phyloP scores from a whole-genome alignment of 805 yeast species.

The Saccharomycopsis synnaedendra region DNA sequence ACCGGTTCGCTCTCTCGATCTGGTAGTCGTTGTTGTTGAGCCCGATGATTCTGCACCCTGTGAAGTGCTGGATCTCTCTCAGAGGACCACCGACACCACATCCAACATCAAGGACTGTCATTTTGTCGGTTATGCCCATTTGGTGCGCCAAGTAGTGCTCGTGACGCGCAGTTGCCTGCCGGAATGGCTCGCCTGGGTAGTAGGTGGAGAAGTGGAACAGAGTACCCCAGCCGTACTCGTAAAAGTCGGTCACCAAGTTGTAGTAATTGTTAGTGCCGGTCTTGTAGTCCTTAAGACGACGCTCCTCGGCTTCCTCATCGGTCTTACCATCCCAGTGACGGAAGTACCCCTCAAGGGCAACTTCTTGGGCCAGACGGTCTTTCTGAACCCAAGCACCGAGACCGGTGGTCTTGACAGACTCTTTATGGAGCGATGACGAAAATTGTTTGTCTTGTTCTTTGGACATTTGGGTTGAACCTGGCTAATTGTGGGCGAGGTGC shows the following conservation, averaged over 20 bases:
- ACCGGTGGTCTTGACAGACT: conserved; percentile 53
- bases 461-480: background rate
- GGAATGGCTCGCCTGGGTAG: conserved; percentile 86
- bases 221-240: conserved; percentile 99
- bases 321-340: conserved; percentile 96
- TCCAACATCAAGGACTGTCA: conserved; percentile 93
- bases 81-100: conserved; percentile 99
- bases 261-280: conserved; percentile 90
- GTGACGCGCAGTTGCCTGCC: conserved; percentile 93
- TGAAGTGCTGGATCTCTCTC: conserved; percentile 86
- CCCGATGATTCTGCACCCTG: conserved; percentile 80
- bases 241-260: conserved; percentile 93
- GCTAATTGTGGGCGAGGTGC: too few species aligned
- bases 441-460: conserved; percentile 32
- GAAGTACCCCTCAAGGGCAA: conserved; percentile 83
- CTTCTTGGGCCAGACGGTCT: conserved; percentile 66
- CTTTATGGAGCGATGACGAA: conserved; percentile 73
- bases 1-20: conserved; percentile 79
- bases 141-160: conserved; percentile 89
- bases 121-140: conserved; percentile 67
- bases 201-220: conserved; percentile 95
- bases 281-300: conserved; percentile 76
- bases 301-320: conserved; percentile 54
- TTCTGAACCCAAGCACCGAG: conserved; percentile 67
- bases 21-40: conserved; percentile 96